Evolutionary conservation across 306 rosid species (phyloP).

Genomic region (Vachellia collinsii): DNA sequence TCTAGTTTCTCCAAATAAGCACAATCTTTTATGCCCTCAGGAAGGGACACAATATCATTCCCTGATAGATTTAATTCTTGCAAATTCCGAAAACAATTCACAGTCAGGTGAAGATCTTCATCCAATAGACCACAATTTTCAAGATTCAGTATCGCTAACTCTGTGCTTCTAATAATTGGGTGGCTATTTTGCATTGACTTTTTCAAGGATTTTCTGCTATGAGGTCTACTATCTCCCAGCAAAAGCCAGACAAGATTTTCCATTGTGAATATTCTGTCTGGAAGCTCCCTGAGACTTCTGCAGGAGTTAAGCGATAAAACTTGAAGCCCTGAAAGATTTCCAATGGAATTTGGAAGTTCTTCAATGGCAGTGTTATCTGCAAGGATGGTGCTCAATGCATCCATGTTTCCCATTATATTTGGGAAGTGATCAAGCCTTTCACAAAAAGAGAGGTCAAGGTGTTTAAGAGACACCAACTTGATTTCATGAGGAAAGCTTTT

Average conservation of each 20-base stretch:
- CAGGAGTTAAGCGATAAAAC: background rate
- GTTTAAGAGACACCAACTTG: slow-evolving; percentile 12
- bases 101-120: slow-evolving; percentile 16
- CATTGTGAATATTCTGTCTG: background rate
- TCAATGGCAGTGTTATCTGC: background rate
- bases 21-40: slow-evolving; percentile 28
- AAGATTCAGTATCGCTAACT: background rate
- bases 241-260: background rate
- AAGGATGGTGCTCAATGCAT: background rate
- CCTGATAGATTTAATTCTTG: background rate
- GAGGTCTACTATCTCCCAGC: background rate
- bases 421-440: slow-evolving; percentile 21
- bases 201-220: background rate
- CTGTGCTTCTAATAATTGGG: background rate
- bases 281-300: background rate
- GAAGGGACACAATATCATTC: slow-evolving; percentile 23
- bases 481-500: background rate
- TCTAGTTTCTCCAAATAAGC: background rate
- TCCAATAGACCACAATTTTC: slow-evolving; percentile 4
- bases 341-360: slow-evolving; percentile 24
- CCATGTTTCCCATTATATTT: slow-evolving; percentile 20
- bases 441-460: slow-evolving; percentile 1
- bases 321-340: slow-evolving; percentile 24
- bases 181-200: background rate
- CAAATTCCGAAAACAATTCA: slow-evolving; percentile 13